Evolutionary conservation across 2,329 filamentous ascomycete species (phyloP).

Genomic region (Pseudogymnoascus sp.): DNA sequence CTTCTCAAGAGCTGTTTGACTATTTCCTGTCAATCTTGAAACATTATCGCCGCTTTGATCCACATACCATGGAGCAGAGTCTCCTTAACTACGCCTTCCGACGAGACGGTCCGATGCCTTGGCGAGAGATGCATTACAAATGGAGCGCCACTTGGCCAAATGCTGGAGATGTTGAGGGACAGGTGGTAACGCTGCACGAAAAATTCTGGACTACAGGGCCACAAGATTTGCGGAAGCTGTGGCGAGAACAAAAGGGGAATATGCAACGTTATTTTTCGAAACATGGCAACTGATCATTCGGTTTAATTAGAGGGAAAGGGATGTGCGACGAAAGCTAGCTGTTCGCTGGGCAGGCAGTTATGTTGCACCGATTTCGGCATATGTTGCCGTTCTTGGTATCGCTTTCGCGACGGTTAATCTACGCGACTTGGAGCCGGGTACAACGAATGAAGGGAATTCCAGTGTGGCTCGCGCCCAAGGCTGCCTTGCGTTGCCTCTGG

Average conservation of each 20-base stretch:
- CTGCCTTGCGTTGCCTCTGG: neutral
- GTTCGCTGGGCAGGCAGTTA: neutral
- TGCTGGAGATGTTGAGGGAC: slow-evolving; percentile 27
- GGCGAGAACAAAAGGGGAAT: slow-evolving; percentile 10
- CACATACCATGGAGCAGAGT: slow-evolving; percentile 35
- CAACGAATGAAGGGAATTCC: neutral
- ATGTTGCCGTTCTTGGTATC: neutral
- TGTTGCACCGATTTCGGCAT: neutral
- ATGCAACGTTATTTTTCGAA: slow-evolving; percentile 2
- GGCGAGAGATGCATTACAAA: slow-evolving; percentile 31
- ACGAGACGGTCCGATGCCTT: slow-evolving; percentile 35
- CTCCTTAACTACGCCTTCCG: slow-evolving; percentile 39
- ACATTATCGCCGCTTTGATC: slow-evolving; percentile 32
- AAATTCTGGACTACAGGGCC: slow-evolving; percentile 30
- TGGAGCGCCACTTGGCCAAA: slow-evolving; percentile 37
- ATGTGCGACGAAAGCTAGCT: neutral
- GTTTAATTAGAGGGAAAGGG: too few relatives aligned
- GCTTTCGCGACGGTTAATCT: neutral
- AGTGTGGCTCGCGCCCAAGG: neutral
- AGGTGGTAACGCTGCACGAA: slow-evolving; percentile 32
- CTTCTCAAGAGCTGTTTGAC: slow-evolving; percentile 32
- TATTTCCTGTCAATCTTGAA: slow-evolving; percentile 33
- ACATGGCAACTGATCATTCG: neutral
- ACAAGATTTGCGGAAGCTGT: slow-evolving; percentile 18
- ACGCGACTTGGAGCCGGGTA: neutral